phyloP scores from a whole-genome alignment of 2,329 filamentous ascomycete genomes.

The Botryotinia calthae region DNA sequence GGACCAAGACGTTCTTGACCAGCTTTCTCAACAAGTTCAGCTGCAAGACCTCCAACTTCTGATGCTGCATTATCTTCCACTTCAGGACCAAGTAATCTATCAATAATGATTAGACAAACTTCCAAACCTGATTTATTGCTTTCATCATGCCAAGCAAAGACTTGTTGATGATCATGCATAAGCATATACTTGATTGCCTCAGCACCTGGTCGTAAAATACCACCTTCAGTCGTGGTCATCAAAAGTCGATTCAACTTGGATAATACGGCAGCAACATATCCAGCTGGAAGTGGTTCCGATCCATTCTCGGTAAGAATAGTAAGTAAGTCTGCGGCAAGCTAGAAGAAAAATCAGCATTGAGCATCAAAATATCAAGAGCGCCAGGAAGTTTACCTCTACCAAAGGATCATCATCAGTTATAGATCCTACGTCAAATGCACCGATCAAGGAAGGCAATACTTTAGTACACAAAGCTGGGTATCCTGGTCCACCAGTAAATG shows the following conservation, averaged over 20 bases:
- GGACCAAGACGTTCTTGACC: constrained; percentile 88
- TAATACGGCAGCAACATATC: constrained; percentile 80
- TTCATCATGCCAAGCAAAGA: constrained; percentile 82
- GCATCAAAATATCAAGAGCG: neutral
- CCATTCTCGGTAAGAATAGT: constrained; percentile 79
- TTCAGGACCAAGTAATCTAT: constrained; percentile 76
- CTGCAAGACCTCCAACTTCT: constrained; percentile 93
- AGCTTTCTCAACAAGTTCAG: constrained; percentile 92
- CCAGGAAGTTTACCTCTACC: constrained; percentile 56
- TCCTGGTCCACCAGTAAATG: constrained; percentile 63
- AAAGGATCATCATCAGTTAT: constrained; percentile 82
- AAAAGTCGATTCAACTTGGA: constrained; percentile 83
- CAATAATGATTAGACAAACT: constrained; percentile 86
- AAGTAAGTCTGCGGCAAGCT: constrained; percentile 81
- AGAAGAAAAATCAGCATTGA: constrained; percentile 30
- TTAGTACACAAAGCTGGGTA: constrained; percentile 81
- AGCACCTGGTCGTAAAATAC: constrained; percentile 82
- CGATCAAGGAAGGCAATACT: constrained; percentile 81
- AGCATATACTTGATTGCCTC: constrained; percentile 87
- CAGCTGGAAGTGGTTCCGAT: constrained; percentile 77
- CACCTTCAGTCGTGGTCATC: constrained; percentile 80
- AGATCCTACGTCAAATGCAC: constrained; percentile 83
- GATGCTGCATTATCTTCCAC: constrained; percentile 93
- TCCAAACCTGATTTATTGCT: constrained; percentile 80
- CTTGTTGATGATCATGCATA: constrained; percentile 82